Percentiles rank a stretch among this genome's conserved stretches.
Conservation (phyloP, 345 rosid genomes). For the Citrus sinensis region DNA sequence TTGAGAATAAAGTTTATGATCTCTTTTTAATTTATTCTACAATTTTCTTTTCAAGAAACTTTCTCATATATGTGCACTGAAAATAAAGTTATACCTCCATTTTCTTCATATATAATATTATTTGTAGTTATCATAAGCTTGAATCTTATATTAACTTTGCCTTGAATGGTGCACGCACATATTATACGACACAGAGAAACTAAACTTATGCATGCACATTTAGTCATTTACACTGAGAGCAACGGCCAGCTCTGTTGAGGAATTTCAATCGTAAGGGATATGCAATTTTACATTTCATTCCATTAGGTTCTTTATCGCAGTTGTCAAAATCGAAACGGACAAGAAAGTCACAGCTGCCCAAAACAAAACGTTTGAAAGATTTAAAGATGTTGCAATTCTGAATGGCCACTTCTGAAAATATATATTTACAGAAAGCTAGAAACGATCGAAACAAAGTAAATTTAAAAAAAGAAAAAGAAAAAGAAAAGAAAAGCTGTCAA, state of each 20-base stretch:
- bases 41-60: too few relatives aligned
- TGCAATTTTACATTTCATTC: neutral
- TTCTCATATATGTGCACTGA: neutral
- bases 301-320: neutral
- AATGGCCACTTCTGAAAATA: slow-evolving; percentile 6
- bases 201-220: neutral
- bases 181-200: neutral
- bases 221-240: neutral
- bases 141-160: too few relatives aligned
- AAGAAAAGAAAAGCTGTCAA: neutral
- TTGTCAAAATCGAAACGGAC: neutral
- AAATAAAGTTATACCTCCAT: neutral
- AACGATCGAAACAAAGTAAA: neutral
- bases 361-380: neutral
- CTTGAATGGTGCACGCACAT: neutral
- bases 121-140: too few relatives aligned
- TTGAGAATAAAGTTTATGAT: too few relatives aligned
- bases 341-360: neutral
- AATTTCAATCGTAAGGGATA: neutral
- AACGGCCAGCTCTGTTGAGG: neutral
- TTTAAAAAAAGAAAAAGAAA: too few relatives aligned
- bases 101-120: too few relatives aligned
- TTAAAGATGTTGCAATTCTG: neutral
- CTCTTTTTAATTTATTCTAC: neutral
- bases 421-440: neutral